A percentile compares a stretch with the other conserved stretches of the same genome.
These are phyloP conservation scores for cucumber (Cucumis sativus) DNA, from an alignment of 306 rosid genomes.

Conservation along the genomic window DNA sequence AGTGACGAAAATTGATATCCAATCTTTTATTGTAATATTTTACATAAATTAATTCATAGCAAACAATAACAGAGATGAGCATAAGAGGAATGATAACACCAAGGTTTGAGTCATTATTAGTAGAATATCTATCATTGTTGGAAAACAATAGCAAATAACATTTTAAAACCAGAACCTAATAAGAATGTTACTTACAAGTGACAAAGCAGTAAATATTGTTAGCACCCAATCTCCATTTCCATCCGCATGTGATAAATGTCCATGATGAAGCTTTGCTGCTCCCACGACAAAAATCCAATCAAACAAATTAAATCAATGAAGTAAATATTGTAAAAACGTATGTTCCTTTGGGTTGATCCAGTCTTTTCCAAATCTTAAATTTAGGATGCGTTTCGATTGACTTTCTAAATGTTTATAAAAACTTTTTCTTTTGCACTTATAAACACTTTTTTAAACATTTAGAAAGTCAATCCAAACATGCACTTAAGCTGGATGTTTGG, in stretches of 20 bases:
- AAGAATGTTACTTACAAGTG: conserved; percentile 55
- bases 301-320: neutral
- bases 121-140: neutral
- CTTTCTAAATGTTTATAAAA: too few species aligned
- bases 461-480: too few species aligned
- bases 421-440: too few species aligned
- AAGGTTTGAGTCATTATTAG: neutral
- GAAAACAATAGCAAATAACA: neutral
- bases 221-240: conserved; percentile 98
- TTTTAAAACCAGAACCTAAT: neutral
- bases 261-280: conserved; percentile 90
- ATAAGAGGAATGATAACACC: neutral
- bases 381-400: neutral
- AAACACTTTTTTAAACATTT: too few species aligned
- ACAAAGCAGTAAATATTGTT: conserved; percentile 69
- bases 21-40: neutral
- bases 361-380: neutral
- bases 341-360: neutral
- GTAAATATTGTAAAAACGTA: neutral
- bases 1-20: too few species aligned
- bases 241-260: conserved; percentile 77
- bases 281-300: conserved; percentile 6
- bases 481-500: too few species aligned
- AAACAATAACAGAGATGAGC: neutral
- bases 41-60: neutral